Evolutionary conservation across 78 protist genomes (phyloP).

Genomic region (Creolimax fragrantissima): DNA sequence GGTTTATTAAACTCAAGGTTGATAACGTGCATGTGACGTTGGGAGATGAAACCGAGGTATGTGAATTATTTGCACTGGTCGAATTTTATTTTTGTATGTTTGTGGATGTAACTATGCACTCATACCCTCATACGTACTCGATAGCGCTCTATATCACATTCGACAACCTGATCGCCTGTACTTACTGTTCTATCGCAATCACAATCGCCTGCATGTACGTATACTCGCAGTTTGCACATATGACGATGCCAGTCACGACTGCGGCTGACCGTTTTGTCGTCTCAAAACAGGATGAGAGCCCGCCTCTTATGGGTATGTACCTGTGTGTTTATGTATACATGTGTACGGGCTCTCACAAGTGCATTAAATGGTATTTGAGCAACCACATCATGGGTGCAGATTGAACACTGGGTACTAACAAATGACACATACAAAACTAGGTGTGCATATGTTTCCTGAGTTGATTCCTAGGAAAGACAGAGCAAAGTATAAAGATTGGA

Average conservation of each 20-base stretch:
- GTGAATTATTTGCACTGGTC: not conserved
- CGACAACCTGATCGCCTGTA: too few species aligned
- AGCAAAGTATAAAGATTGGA: not conserved
- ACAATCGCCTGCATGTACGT: too few species aligned
- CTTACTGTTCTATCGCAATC: too few species aligned
- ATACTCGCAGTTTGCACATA: not conserved
- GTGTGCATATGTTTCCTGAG: not conserved
- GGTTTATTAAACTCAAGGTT: not conserved
- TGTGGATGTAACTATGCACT: not conserved
- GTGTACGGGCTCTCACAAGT: not conserved
- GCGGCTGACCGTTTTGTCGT: not conserved
- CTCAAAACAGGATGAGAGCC: not conserved
- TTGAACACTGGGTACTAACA: not conserved
- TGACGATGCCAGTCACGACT: not conserved
- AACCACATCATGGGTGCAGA: not conserved
- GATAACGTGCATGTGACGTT: not conserved
- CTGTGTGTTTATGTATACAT: not conserved
- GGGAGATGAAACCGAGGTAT: not conserved
- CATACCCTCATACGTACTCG: not conserved
- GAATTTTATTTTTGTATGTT: not conserved
- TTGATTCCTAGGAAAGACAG: not conserved
- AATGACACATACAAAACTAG: not conserved
- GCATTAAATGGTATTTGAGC: not conserved
- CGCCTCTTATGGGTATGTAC: not conserved
- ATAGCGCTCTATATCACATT: too few species aligned